A percentile compares a stretch with the other conserved stretches of the same genome.
Evolutionary conservation across 805 yeast genomes (phyloP).

Genomic region (Schwanniomyces yamadae): DNA sequence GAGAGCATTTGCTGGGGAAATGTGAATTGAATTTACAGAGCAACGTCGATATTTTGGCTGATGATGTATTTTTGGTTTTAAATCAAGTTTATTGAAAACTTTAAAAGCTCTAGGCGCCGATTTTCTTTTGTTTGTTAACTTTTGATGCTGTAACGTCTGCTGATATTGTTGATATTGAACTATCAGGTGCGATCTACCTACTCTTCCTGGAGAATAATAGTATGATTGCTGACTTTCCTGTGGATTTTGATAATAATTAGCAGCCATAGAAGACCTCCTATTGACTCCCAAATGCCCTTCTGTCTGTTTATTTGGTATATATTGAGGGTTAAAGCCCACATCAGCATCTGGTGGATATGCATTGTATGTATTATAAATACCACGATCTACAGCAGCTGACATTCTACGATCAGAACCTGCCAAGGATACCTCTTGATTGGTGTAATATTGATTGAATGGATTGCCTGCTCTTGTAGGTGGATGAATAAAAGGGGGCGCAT

Average conservation of each 20-base stretch:
- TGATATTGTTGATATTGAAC: slow-evolving; percentile 36
- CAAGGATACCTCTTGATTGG: slow-evolving; percentile 35
- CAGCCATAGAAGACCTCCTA: slow-evolving; percentile 25
- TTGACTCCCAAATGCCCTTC: slow-evolving; percentile 2
- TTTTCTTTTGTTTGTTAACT: slow-evolving; percentile 17
- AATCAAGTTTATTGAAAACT: slow-evolving; percentile 46
- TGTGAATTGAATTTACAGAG: slow-evolving; percentile 58
- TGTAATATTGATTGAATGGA: slow-evolving; percentile 44
- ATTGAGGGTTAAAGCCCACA: slow-evolving; percentile 8
- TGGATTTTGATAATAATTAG: slow-evolving; percentile 13
- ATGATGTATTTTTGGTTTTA: slow-evolving; percentile 59
- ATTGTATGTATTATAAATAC: slow-evolving; percentile 20
- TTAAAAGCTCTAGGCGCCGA: slow-evolving; percentile 50
- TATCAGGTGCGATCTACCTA: slow-evolving; percentile 29
- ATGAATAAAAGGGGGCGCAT: slow-evolving; percentile 29
- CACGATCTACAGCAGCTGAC: slow-evolving; percentile 36
- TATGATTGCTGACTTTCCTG: slow-evolving; percentile 8
- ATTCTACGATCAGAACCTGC: slow-evolving; percentile 32
- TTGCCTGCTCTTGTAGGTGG: slow-evolving; percentile 47
- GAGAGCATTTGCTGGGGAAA: slow-evolving; percentile 79
- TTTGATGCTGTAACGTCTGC: slow-evolving; percentile 24
- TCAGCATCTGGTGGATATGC: slow-evolving; percentile 4
- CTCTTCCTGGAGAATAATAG: slow-evolving; percentile 11
- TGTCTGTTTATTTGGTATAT: slow-evolving; percentile 8
- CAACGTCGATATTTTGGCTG: slow-evolving; percentile 72